Percentiles rank a stretch among this genome's conserved stretches.
Evolutionary conservation across 495 filamentous ascomycete species (phyloP).

Genomic region (Penicillium turbatum): DNA sequence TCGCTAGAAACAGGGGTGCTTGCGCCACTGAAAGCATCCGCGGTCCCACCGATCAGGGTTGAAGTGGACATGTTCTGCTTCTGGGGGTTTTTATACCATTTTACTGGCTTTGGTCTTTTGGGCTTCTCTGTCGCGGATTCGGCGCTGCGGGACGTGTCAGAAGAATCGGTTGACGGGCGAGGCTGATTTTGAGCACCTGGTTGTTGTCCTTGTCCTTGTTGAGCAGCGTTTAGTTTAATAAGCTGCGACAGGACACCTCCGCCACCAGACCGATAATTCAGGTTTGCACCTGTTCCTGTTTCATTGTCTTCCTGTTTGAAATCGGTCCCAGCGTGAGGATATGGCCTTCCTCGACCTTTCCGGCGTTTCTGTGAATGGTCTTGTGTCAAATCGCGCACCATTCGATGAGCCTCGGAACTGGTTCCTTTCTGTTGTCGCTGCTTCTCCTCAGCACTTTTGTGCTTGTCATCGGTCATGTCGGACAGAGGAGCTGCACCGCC

Average conservation of each 20-base stretch:
- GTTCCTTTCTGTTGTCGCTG: slow-evolving; percentile 13
- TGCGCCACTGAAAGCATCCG: slow-evolving; percentile 22
- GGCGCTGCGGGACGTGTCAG: slow-evolving; percentile 8
- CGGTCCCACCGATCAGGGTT: slow-evolving; percentile 18
- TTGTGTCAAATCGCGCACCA: slow-evolving; percentile 33
- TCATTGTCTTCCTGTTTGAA: slow-evolving; percentile 13
- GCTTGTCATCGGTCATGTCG: slow-evolving; percentile 30
- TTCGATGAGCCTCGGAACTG: slow-evolving; percentile 27
- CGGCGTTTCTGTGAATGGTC: slow-evolving; percentile 26
- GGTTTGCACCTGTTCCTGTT: slow-evolving; percentile 12
- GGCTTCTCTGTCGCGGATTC: slow-evolving; percentile 8
- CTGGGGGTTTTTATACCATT: slow-evolving; percentile 35
- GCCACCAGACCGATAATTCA: slow-evolving; percentile 25
- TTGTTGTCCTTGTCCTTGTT: slow-evolving; percentile 1
- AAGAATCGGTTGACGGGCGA: slow-evolving; percentile 8
- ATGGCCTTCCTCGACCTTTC: slow-evolving; percentile 17
- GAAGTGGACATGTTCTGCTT: slow-evolving; percentile 31
- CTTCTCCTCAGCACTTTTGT: slow-evolving; percentile 30
- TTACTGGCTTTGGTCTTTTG: slow-evolving; percentile 21
- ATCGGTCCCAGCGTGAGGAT: slow-evolving; percentile 13
- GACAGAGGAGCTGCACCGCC: slow-evolving; percentile 25
- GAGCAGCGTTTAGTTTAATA: slow-evolving; percentile 24
- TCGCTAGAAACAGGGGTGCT: slow-evolving; percentile 31
- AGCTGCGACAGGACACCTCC: slow-evolving; percentile 36
- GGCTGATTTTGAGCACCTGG: slow-evolving; percentile 1